phyloP scores from a whole-genome alignment of 305 asterid species.

The Rubia tinctorum region DNA sequence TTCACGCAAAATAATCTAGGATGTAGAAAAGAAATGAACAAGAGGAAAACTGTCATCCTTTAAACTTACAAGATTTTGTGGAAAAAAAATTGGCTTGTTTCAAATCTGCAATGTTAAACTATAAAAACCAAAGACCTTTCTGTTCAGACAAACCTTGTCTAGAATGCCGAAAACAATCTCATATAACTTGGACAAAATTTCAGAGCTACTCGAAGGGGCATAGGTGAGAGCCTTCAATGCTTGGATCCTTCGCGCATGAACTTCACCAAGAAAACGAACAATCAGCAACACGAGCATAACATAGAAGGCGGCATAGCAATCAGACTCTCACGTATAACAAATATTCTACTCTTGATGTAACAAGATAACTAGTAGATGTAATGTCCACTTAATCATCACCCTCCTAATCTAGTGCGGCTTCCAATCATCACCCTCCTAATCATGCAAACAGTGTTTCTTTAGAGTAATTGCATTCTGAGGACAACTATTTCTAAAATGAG shows the following conservation, averaged over 20 bases:
- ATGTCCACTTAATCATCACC: background rate
- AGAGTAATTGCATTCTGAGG: background rate
- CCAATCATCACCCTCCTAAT: background rate
- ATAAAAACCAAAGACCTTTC: background rate
- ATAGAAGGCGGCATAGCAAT: constrained; percentile 8
- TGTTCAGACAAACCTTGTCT: constrained; percentile 68
- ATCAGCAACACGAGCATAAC: constrained; percentile 22
- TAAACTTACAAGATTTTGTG: background rate
- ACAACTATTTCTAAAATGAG: background rate
- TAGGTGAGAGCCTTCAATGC: constrained; percentile 96
- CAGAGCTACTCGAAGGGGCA: constrained; percentile 92
- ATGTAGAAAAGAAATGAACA: background rate
- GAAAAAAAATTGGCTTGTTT: background rate
- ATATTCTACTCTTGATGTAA: background rate
- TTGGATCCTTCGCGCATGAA: constrained; percentile 98
- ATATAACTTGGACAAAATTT: constrained; percentile 78
- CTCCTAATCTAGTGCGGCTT: background rate
- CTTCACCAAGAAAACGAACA: constrained; percentile 45
- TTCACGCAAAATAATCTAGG: background rate
- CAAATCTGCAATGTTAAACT: background rate
- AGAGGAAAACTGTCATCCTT: background rate
- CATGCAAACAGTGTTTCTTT: background rate
- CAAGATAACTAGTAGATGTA: background rate
- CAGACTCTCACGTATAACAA: background rate
- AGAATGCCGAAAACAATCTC: constrained; percentile 91